These are phyloP conservation scores for Fusarium veterinarium DNA, from an alignment of 2,329 filamentous ascomycete genomes.

Conservation along the genomic window DNA sequence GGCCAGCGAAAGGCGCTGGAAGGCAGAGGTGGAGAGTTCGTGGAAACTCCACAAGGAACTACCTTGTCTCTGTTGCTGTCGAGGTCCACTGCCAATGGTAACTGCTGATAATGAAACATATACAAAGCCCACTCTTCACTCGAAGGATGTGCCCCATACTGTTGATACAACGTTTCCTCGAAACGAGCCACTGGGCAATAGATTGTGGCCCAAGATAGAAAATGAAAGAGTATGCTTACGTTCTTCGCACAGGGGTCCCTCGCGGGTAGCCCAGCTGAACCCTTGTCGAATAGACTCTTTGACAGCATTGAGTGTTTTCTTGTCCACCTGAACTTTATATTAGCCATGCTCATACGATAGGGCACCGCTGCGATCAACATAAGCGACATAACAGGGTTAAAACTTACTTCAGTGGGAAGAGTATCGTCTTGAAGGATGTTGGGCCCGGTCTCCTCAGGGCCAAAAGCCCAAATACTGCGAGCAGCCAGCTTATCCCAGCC, in stretches of 20 bases:
- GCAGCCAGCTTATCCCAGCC: slow-evolving; percentile 96
- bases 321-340: slow-evolving; percentile 74
- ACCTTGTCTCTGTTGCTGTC: slow-evolving; percentile 21
- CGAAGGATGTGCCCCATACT: slow-evolving; percentile 16
- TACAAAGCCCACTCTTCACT: slow-evolving; percentile 35
- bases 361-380: neutral
- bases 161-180: slow-evolving; percentile 8
- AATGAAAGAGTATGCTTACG: slow-evolving; percentile 67
- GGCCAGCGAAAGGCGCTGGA: slow-evolving; percentile 32
- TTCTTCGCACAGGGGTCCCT: slow-evolving; percentile 97
- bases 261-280: slow-evolving; percentile 94
- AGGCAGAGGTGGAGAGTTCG: slow-evolving; percentile 32
- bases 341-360: slow-evolving; percentile 6
- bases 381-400: neutral
- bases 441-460: slow-evolving; percentile 91
- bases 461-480: slow-evolving; percentile 98
- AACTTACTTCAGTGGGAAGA: slow-evolving; percentile 80
- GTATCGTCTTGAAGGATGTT: slow-evolving; percentile 99
- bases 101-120: slow-evolving; percentile 21
- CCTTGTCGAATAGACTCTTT: slow-evolving; percentile 95
- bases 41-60: slow-evolving; percentile 37
- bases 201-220: slow-evolving; percentile 1
- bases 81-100: slow-evolving; percentile 34
- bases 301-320: slow-evolving; percentile 86
- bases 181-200: slow-evolving; percentile 7